A percentile compares a stretch with the other conserved stretches of the same genome.
These are phyloP conservation scores for Fraxinus anomala DNA, from an alignment of 257 asterid species.

Conservation along the genomic window DNA sequence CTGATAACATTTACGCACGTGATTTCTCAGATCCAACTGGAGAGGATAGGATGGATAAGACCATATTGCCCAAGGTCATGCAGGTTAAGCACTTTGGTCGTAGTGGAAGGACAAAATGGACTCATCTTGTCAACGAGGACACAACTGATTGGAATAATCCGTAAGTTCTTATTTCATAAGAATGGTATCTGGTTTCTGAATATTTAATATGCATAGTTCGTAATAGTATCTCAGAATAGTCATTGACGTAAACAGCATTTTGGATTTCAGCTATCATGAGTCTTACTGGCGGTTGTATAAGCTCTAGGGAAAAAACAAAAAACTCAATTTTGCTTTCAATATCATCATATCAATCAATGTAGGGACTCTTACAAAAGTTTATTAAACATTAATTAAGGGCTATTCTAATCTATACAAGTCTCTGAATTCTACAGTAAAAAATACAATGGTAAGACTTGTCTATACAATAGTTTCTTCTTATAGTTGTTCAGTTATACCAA, in stretches of 20 bases:
- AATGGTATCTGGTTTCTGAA: constrained; percentile 18
- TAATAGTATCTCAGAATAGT: constrained; percentile 2
- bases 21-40: constrained; percentile 96
- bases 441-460: not conserved
- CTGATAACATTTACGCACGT: constrained; percentile 52
- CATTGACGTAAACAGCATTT: not conserved
- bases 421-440: not conserved
- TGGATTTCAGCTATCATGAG: not conserved
- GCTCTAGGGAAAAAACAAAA: too few relatives aligned
- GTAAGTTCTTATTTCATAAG: constrained; percentile 49
- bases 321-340: too few relatives aligned
- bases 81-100: constrained; percentile 97
- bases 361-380: not conserved
- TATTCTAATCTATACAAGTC: not conserved
- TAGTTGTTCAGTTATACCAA: not conserved
- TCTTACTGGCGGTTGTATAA: too few relatives aligned
- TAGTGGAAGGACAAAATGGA: constrained; percentile 97
- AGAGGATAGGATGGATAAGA: constrained; percentile 88
- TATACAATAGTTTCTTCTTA: not conserved
- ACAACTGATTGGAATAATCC: constrained; percentile 96
- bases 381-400: not conserved
- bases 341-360: too few relatives aligned
- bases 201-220: not conserved
- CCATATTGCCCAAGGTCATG: constrained; percentile 88
- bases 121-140: constrained; percentile 94